phyloP scores from a whole-genome alignment of 1,139 yeast species.

The Sugiyamaella castrensis region DNA sequence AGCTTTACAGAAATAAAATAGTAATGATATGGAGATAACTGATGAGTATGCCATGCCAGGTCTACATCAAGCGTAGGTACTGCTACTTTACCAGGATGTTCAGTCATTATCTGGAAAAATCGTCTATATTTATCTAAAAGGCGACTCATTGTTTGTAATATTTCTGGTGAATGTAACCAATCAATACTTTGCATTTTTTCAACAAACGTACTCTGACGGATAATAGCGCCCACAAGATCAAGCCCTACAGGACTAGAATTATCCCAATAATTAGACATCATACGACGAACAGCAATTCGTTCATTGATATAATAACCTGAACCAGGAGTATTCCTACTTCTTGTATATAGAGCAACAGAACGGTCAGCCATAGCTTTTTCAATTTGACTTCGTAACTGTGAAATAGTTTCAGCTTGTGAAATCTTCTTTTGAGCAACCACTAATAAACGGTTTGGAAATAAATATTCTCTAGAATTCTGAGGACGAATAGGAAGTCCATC shows the following conservation, averaged over 20 bases:
- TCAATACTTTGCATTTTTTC: constrained; percentile 37
- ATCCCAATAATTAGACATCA: constrained; percentile 28
- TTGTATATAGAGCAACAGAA: too few relatives aligned
- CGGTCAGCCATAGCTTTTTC: too few relatives aligned
- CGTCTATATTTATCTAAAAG: constrained; percentile 34
- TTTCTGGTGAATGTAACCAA: constrained; percentile 36
- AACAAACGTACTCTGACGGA: constrained; percentile 39
- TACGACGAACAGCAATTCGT: constrained; percentile 7
- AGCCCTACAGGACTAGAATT: constrained; percentile 20
- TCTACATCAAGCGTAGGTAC: constrained; percentile 46
- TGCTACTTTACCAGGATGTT: constrained; percentile 22
- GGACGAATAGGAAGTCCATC: constrained; percentile 4
- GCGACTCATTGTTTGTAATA: constrained; percentile 29
- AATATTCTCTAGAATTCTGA: background rate
- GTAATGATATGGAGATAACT: constrained; percentile 35
- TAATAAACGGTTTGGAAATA: constrained; percentile 4
- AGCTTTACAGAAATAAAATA: constrained; percentile 27
- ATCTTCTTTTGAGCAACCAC: background rate
- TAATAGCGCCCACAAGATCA: constrained; percentile 39
- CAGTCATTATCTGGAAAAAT: constrained; percentile 27
- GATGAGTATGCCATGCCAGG: constrained; percentile 45
- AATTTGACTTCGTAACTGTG: too few relatives aligned
- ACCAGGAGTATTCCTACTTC: too few relatives aligned
- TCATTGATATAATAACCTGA: background rate
- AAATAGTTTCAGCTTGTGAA: too few relatives aligned